phyloP scores from a whole-genome alignment of 2,329 filamentous ascomycete species.

The Fusarium sp. region DNA sequence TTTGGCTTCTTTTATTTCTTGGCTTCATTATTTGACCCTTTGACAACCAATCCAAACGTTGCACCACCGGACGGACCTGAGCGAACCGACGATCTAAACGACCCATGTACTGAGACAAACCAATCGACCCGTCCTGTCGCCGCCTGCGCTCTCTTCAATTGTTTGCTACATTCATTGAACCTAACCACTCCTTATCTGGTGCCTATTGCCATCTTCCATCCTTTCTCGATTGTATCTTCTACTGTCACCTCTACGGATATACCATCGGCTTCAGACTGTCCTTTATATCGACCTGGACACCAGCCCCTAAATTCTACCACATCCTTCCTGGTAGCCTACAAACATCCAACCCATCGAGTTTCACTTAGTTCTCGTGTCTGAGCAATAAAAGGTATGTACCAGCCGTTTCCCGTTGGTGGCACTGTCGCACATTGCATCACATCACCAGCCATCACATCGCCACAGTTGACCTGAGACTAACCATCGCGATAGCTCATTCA shows the following conservation, averaged over 20 bases:
- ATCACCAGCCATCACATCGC: slow-evolving; percentile 4
- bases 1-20: slow-evolving; percentile 29
- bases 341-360: slow-evolving; percentile 13
- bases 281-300: neutral
- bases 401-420: slow-evolving; percentile 26
- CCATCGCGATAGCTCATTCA: slow-evolving; percentile 21
- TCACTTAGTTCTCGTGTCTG: slow-evolving; percentile 16
- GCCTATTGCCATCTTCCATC: neutral
- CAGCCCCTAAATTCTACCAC: slow-evolving; percentile 3
- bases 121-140: slow-evolving; percentile 1
- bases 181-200: slow-evolving; percentile 1
- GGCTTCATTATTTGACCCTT: slow-evolving; percentile 21
- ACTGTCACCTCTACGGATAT: too few relatives aligned
- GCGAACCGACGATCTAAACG: slow-evolving; percentile 37
- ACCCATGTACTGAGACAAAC: slow-evolving; percentile 35
- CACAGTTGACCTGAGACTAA: slow-evolving; percentile 37
- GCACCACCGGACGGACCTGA: slow-evolving; percentile 26
- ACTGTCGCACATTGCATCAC: slow-evolving; percentile 14
- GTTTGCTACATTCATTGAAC: slow-evolving; percentile 10
- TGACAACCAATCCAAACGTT: slow-evolving; percentile 21
- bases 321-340: slow-evolving; percentile 15
- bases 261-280: too few relatives aligned
- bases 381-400: slow-evolving; percentile 35
- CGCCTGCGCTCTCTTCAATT: slow-evolving; percentile 16
- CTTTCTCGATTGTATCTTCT: neutral